Percentiles rank a stretch among this genome's conserved stretches.
Evolutionary conservation across 176 grass and related monocot species (phyloP).

Genomic region (Cenchrus fungigraminus): DNA sequence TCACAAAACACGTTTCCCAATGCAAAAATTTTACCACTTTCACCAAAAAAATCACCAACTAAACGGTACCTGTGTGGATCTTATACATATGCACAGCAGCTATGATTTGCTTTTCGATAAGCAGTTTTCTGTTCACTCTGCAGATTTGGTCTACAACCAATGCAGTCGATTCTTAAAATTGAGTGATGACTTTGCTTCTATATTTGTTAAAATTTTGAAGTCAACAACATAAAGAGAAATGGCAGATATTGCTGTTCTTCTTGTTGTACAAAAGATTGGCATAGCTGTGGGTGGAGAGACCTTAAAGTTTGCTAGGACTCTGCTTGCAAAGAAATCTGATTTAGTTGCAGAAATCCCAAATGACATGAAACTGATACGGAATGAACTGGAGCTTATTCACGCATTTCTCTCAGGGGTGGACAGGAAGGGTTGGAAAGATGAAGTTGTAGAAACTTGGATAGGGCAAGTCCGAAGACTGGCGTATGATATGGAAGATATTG

Average conservation of each 20-base stretch:
- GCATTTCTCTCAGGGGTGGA: conserved; percentile 29
- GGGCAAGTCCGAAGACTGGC: conserved; percentile 33
- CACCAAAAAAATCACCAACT: too few species aligned
- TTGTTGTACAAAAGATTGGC: conserved; percentile 32
- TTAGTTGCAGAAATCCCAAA: not conserved
- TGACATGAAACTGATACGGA: conserved; percentile 35
- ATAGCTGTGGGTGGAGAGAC: conserved; percentile 34
- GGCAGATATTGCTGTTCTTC: conserved; percentile 38
- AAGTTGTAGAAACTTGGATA: conserved; percentile 44
- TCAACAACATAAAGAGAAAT: not conserved
- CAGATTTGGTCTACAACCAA: too few species aligned
- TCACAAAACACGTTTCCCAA: too few species aligned
- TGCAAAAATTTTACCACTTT: too few species aligned
- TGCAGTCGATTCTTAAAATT: too few species aligned
- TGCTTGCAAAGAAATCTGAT: conserved; percentile 26
- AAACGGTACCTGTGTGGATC: too few species aligned
- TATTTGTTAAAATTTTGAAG: not conserved
- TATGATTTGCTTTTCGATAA: too few species aligned
- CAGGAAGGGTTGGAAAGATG: not conserved
- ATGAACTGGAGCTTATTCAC: conserved; percentile 46
- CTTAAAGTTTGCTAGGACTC: conserved; percentile 16
- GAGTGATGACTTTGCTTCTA: too few species aligned
- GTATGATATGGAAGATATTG: conserved; percentile 44
- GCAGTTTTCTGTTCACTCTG: too few species aligned
- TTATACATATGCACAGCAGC: too few species aligned